Evolutionary conservation across 495 filamentous ascomycete genomes (phyloP).

Genomic region (Penicillium cinerascens): DNA sequence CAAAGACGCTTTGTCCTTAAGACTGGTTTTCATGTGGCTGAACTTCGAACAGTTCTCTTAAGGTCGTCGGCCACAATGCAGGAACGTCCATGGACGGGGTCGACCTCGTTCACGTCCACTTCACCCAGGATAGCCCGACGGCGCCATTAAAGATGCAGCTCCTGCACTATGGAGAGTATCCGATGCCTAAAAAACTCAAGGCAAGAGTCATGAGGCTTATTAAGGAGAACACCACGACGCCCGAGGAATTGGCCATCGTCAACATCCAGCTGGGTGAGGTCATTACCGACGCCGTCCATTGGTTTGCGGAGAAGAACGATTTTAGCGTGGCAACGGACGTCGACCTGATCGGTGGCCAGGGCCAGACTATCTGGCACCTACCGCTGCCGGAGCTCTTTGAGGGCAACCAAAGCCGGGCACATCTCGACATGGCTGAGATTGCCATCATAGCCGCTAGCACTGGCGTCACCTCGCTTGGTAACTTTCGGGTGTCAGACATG

Average conservation of each 20-base stretch:
- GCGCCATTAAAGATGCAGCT: constrained; percentile 36
- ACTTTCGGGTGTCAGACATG: constrained; percentile 28
- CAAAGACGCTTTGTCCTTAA: too few species aligned
- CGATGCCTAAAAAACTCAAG: not conserved
- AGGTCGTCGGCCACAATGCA: constrained; percentile 2
- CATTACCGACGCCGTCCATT: constrained; percentile 35
- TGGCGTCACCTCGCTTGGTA: constrained; percentile 27
- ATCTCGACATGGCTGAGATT: constrained; percentile 28
- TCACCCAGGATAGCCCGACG: constrained; percentile 35
- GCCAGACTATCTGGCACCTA: constrained; percentile 25
- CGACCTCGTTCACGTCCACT: constrained; percentile 39
- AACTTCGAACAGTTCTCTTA: constrained; percentile 32
- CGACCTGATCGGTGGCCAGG: constrained; percentile 24
- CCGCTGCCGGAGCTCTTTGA: constrained; percentile 23
- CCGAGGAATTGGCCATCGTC: constrained; percentile 41
- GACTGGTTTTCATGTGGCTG: too few species aligned
- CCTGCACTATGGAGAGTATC: constrained; percentile 9
- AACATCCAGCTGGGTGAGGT: constrained; percentile 42
- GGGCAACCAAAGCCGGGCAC: constrained; percentile 22
- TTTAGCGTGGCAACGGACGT: constrained; percentile 19
- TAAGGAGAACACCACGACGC: constrained; percentile 37
- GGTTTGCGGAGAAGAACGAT: constrained; percentile 20
- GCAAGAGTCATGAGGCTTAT: constrained; percentile 38
- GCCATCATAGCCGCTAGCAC: constrained; percentile 30
- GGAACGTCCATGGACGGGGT: constrained; percentile 34